Evolutionary conservation across 352 stramenopile genomes (phyloP), one percentile per base, ranked within the genome.

Genomic region (Phytophthora syringae): DNA sequence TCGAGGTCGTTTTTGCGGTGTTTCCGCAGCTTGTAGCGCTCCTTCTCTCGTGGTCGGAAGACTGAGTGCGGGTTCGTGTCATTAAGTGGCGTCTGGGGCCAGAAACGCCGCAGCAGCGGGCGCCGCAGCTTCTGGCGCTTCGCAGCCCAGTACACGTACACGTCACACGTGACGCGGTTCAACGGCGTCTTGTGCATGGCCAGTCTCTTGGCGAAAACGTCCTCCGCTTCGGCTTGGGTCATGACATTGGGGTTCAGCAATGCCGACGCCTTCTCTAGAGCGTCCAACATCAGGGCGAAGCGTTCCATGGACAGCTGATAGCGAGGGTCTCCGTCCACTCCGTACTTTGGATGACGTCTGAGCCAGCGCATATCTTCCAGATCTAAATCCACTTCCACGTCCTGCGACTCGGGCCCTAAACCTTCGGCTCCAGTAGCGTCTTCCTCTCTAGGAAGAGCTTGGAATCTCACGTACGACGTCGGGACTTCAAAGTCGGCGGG

Each of bases 1-100:
- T 98, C 95, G 59, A 98, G 82, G 80, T 99, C 97, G 75, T 99
- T 99, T 72, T 98, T 96, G 56, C 95, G 88, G 62, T 98, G 97
- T 66, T 98, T 98, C 9, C 96, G 84, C 7, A 99, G 76, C 70
- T 98, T 98, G 78, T 98, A 98, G 16, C 97, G 96, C 76, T 99
- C 88, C 76, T 99, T 99, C 69, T 99, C 95, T 34, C 97, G 88
- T 20, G 97, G 97, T 16, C 97, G 93, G 74, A 99, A 99, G n/a
- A 99, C 97, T 50, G 97, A 70, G 67, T 99, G 97, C 27, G 98
- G 98, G 78, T 99, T 99, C n/a, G 95, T 98, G 78, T 99, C 97
- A 52, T 98, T 98, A 1, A 94, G 74, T 7, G 93, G 85, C 11
- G 98, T 99, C 45, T 97, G 85, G 5, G 97, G 97, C 96, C 97